Evolutionary conservation across 257 asterid genomes (phyloP).

Genomic region (Solanum chilense): DNA sequence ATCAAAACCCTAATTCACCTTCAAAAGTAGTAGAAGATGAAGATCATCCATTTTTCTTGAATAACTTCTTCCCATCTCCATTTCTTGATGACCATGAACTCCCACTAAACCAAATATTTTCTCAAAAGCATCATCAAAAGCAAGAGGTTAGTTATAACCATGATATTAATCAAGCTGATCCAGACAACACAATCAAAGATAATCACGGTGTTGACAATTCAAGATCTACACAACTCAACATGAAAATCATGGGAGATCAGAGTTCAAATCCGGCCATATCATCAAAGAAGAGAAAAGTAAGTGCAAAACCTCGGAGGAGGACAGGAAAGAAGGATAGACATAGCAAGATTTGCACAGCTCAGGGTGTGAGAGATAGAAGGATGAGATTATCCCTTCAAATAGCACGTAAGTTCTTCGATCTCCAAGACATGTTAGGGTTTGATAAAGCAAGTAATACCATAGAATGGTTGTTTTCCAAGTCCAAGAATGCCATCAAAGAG

Average conservation of each 20-base stretch:
- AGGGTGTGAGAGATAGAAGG: constrained; percentile 56
- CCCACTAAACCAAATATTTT: constrained; percentile 25
- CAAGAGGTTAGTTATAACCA: background rate
- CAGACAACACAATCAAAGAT: background rate
- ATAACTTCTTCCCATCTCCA: constrained; percentile 33
- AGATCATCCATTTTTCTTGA: constrained; percentile 10
- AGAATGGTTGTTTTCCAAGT: constrained; percentile 58
- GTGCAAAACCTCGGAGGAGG: constrained; percentile 23
- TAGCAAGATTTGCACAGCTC: constrained; percentile 79
- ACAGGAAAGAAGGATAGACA: constrained; percentile 62
- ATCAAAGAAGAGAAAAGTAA: constrained; percentile 10
- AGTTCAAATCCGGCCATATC: background rate
- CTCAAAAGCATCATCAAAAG: constrained; percentile 13
- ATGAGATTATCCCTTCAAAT: constrained; percentile 64
- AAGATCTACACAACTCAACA: background rate
- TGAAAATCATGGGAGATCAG: background rate
- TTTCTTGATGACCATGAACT: constrained; percentile 38
- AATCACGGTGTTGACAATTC: background rate
- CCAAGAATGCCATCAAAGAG: constrained; percentile 52
- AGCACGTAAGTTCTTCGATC: constrained; percentile 66
- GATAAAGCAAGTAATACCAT: constrained; percentile 76
- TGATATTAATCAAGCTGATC: background rate
- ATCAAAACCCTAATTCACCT: constrained; percentile 20
- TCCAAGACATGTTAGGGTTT: constrained; percentile 62
- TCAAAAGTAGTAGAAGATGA: constrained; percentile 5